phyloP scores from a whole-genome alignment of 2,329 filamentous ascomycete genomes.

The Colletotrichum tofieldiae region DNA sequence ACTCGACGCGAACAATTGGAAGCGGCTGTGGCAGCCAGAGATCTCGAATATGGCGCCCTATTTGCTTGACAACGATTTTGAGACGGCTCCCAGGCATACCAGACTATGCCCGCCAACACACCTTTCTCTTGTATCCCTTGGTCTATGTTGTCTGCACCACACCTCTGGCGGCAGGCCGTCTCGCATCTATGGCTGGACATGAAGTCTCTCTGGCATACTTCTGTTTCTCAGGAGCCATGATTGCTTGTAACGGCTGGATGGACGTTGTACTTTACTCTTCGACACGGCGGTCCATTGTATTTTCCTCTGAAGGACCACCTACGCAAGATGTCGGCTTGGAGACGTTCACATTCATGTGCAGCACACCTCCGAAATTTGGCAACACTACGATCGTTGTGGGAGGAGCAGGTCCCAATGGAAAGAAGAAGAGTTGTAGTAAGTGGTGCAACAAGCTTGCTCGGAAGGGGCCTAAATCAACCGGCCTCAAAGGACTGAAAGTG shows the following conservation, averaged over 20 bases:
- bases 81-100: conserved; percentile 28
- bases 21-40: neutral
- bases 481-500: conserved; percentile 11
- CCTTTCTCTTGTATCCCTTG: conserved; percentile 77
- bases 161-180: conserved; percentile 75
- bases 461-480: conserved; percentile 8
- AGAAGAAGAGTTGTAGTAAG: conserved; percentile 19
- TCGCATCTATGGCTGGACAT: conserved; percentile 72
- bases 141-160: conserved; percentile 80
- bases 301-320: conserved; percentile 55
- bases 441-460: conserved; percentile 41
- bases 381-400: conserved; percentile 57
- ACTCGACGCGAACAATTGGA: neutral
- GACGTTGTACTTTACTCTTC: conserved; percentile 69
- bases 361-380: conserved; percentile 56
- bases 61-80: conserved; percentile 11
- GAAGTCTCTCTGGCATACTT: conserved; percentile 69
- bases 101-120: conserved; percentile 58
- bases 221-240: conserved; percentile 72
- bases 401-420: conserved; percentile 40
- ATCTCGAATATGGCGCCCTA: neutral
- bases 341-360: conserved; percentile 67
- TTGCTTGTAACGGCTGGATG: conserved; percentile 70
- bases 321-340: conserved; percentile 64
- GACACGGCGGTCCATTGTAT: conserved; percentile 68